A percentile compares a stretch with the other conserved stretches of the same genome.
phyloP scores from a whole-genome alignment of 2,329 filamentous ascomycete species.

The Kalaharituber pfeilii region DNA sequence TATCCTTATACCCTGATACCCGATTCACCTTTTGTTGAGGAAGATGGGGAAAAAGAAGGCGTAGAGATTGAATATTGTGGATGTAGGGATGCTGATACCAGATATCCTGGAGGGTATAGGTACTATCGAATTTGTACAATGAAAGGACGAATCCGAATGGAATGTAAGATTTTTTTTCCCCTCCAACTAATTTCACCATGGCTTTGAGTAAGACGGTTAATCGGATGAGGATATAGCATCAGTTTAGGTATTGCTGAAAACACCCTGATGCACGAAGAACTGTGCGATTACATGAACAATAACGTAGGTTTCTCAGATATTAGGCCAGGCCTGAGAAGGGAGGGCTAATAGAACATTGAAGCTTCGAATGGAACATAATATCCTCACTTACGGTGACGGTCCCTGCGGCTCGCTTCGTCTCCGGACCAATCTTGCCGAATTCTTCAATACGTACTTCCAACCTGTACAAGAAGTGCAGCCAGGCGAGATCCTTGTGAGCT shows the following conservation, averaged over 20 bases:
- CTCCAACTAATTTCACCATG: background rate
- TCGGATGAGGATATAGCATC: constrained; percentile 6
- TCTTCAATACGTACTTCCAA: constrained; percentile 15
- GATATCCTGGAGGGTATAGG: background rate
- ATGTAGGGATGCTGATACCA: background rate
- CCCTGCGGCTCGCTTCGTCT: constrained; percentile 11
- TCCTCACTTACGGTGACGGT: constrained; percentile 15
- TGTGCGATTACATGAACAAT: constrained; percentile 13
- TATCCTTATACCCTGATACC: too few species aligned
- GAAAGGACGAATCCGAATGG: constrained; percentile 13
- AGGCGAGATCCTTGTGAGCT: constrained; percentile 11
- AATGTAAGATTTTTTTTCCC: constrained; percentile 7
- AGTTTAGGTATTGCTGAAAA: constrained; percentile 19
- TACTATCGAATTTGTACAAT: constrained; percentile 11
- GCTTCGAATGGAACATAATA: constrained; percentile 8
- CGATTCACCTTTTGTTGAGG: background rate
- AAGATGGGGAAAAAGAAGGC: background rate
- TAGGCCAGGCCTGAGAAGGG: background rate
- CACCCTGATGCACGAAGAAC: constrained; percentile 15
- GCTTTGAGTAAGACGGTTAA: background rate
- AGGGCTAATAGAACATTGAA: constrained; percentile 1
- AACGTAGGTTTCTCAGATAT: background rate
- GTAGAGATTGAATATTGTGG: background rate
- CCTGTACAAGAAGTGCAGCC: constrained; percentile 5
- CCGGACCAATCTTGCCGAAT: constrained; percentile 10